These are phyloP conservation scores for Melastoma candidum DNA, from an alignment of 441 rosid species.

Conservation along the genomic window DNA sequence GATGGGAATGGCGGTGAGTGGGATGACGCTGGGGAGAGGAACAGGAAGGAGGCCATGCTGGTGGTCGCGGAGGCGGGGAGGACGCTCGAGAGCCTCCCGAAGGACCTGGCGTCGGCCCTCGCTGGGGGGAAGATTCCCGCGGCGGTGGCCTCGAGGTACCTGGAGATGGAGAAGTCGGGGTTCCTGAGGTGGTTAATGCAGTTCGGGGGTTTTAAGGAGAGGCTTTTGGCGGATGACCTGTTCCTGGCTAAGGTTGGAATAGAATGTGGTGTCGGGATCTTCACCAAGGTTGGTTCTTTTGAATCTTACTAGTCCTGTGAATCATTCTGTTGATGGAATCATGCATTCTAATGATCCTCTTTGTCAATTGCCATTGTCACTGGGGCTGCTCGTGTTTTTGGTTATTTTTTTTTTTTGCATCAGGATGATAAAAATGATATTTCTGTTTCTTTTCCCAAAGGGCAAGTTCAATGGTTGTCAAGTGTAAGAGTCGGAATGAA, in stretches of 20 bases:
- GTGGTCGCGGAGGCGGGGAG: constrained; percentile 10
- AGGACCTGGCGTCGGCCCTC: constrained; percentile 7
- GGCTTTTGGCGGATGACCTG: constrained; percentile 8
- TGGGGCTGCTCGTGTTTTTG: no score
- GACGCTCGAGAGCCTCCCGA: constrained; percentile 7
- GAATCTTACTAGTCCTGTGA: background rate
- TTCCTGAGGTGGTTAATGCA: constrained; percentile 9
- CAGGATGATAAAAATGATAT: no score
- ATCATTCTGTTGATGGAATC: background rate
- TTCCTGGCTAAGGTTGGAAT: constrained; percentile 7
- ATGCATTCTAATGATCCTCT: constrained; percentile 1
- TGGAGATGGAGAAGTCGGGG: constrained; percentile 7
- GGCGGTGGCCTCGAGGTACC: background rate
- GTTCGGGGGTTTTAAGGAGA: constrained; percentile 9
- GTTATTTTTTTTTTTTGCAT: no score
- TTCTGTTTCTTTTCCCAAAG: no score
- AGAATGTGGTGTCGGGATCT: constrained; percentile 10
- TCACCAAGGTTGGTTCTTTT: constrained; percentile 7
- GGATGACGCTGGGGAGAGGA: constrained; percentile 3
- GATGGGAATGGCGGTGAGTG: background rate
- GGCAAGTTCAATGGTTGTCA: no score
- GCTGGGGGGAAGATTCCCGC: constrained; percentile 8
- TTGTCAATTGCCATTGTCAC: background rate
- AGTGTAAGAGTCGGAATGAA: no score
- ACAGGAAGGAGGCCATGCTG: constrained; percentile 9